These are phyloP conservation scores for Oidiodendron maius DNA, from an alignment of 495 filamentous ascomycete species.

Conservation along the genomic window DNA sequence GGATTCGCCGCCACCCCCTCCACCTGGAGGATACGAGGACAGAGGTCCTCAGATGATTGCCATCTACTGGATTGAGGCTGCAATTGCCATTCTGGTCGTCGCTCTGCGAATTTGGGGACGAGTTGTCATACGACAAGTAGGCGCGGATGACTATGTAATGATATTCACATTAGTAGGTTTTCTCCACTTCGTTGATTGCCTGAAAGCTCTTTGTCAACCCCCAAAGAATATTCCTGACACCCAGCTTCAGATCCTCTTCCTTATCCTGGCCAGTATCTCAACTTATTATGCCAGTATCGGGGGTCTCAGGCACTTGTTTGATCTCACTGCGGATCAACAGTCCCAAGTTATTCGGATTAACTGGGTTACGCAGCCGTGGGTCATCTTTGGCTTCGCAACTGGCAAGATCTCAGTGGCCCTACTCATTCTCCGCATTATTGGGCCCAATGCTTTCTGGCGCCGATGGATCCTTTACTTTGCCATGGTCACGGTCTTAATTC, in stretches of 20 bases:
- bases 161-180: neutral
- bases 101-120: neutral
- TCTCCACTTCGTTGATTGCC: no score
- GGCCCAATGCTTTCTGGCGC: neutral
- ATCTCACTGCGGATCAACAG: neutral
- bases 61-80: neutral
- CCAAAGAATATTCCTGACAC: no score
- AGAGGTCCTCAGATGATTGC: neutral
- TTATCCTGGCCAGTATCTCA: neutral
- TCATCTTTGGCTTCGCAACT: neutral
- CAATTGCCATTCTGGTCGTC: neutral
- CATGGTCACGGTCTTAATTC: neutral
- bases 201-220: no score
- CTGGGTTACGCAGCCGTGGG: neutral
- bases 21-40: neutral
- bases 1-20: no score
- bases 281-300: neutral
- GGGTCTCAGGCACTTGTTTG: neutral
- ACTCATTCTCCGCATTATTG: neutral
- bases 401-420: neutral
- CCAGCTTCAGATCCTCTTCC: neutral
- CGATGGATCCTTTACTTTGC: neutral
- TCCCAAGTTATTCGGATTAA: neutral
- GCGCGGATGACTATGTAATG: neutral
- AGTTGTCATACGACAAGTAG: neutral